Evolutionary conservation across 208 protist species (phyloP), one percentile per base, ranked within the genome.

Genomic region (Tritrichomonas foetus): DNA sequence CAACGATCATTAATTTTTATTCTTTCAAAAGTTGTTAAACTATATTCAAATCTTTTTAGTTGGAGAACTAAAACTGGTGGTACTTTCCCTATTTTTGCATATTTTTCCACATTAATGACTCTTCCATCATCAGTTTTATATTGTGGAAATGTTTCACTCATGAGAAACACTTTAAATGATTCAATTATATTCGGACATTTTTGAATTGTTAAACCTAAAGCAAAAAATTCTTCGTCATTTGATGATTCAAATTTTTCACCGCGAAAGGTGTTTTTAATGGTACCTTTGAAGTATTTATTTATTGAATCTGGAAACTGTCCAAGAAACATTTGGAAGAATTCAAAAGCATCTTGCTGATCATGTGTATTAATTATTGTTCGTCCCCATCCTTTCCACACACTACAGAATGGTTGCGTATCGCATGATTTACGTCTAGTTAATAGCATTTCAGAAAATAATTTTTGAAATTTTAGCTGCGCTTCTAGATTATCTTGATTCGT

Each of bases 321-420:
- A 8, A 89, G 20, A 16, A 89, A 89, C 1, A 14, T 36, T 16
- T 89, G 78, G 9, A 53, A 57, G 25, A 89, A 89, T 39, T 89
- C 78, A 89, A 89, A 44, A 57, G 78, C 78, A 89, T 89, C 78
- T 61, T 89, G 78, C 57, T 89, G 78, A 20, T 89, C 78, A n/a
- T 44, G 41, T 89, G 78, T 13, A 89, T 89, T 89, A 3, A 89
- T 39, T 30, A 69, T n/a, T 33, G 5, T 3, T 69, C n/a, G 13
- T 33, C 64, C 64, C 64, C 64, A 69, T 33, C 64, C 64, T 57
- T 89, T 89, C 41, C 44, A 89, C 0, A 20, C 9, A 27, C 27
- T 61, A 30, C 78, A 89, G n/a, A 89, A 89, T 13, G 11, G 20
- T 13, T 0, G 1, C 57, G 78, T 89, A 33, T 44, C 30, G 20